Conservation (phyloP, 2,329 filamentous ascomycete genomes). For the Talaromyces sp. region DNA sequence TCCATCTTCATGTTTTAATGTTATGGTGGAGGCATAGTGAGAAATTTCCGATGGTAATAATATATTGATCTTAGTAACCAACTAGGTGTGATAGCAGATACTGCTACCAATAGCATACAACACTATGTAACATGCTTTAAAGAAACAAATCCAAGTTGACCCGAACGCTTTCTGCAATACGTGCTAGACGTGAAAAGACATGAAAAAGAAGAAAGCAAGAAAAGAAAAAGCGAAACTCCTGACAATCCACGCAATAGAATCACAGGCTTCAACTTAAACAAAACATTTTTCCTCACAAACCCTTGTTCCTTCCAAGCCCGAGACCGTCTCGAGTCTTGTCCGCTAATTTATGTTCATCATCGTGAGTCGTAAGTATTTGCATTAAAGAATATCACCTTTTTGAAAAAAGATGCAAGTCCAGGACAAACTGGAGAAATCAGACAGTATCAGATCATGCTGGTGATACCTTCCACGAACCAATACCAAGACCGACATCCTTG, state of each 20-base stretch:
- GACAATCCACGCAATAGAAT: background rate
- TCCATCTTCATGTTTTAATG: background rate
- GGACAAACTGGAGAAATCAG: too few species aligned
- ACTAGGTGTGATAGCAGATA: background rate
- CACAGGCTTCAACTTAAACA: background rate
- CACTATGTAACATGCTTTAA: background rate
- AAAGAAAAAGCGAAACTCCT: background rate
- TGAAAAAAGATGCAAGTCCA: background rate
- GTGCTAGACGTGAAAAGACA: background rate
- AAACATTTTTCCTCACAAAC: background rate
- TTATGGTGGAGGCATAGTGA: background rate
- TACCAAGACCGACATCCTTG: conserved; percentile 52
- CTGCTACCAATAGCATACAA: background rate
- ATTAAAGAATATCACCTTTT: background rate
- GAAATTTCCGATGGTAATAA: background rate
- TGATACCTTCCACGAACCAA: conserved; percentile 37
- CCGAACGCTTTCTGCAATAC: background rate
- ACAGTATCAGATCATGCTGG: conserved; percentile 17
- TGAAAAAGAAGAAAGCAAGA: too few species aligned
- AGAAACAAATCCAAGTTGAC: background rate
- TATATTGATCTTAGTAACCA: background rate
- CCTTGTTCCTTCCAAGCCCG: background rate
- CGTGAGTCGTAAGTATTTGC: conserved; percentile 5
- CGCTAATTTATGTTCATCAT: background rate
- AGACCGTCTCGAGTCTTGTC: background rate